A percentile compares a stretch with the other conserved stretches of the same genome.
Evolutionary conservation across 176 grass and related monocot species (phyloP).

Genomic region (Melocanna baccifera): DNA sequence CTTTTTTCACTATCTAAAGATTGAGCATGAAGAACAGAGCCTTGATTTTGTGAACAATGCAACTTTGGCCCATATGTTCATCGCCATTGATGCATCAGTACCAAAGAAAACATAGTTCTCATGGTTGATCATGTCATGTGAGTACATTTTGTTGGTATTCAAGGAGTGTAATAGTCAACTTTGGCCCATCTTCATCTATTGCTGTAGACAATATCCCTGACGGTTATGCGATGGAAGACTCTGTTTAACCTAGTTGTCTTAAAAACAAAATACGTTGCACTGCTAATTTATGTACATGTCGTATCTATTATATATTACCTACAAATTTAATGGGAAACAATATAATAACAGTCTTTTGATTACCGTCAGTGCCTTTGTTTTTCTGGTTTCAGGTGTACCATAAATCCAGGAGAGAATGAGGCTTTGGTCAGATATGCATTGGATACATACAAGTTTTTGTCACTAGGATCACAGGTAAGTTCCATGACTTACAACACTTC

Average conservation of each 20-base stretch:
- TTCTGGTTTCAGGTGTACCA: constrained; percentile 74
- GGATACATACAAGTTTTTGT: constrained; percentile 78
- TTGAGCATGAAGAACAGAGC: neutral
- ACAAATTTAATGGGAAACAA: neutral
- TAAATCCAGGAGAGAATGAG: constrained; percentile 97
- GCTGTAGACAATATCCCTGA: neutral
- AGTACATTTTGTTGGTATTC: constrained; percentile 4
- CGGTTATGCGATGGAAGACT: neutral
- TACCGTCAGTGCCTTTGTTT: neutral
- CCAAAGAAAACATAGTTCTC: neutral
- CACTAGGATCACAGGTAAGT: constrained; percentile 66
- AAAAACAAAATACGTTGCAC: constrained; percentile 1
- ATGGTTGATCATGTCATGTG: neutral
- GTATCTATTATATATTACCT: neutral
- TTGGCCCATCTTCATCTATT: constrained; percentile 6
- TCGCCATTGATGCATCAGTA: constrained; percentile 1
- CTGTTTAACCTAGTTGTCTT: neutral
- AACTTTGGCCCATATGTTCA: neutral
- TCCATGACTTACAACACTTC: constrained; percentile 4
- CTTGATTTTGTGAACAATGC: neutral
- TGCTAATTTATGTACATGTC: neutral
- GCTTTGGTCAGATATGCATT: constrained; percentile 91
- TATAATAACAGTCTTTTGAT: constrained; percentile 3
- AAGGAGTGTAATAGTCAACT: neutral
- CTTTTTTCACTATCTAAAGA: neutral